Base-by-base conservation (phyloP, 345 rosid species). In the Bretschneidera sinensis region DNA sequence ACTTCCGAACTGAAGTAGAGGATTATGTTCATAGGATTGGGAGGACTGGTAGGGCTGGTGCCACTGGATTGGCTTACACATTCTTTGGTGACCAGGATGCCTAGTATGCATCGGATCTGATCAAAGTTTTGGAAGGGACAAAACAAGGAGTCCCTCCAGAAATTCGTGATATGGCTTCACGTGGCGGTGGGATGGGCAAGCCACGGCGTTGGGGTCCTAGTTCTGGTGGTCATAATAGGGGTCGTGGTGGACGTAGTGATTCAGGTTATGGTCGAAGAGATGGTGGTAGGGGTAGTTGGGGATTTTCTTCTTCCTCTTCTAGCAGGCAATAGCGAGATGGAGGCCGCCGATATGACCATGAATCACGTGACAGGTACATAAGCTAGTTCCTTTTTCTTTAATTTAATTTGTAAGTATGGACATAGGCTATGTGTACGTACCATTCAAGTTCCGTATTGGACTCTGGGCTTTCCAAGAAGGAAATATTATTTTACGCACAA, bases 1-100 rank as follows among this genome's bases (percentile, higher is more conserved):
- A 94, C 71, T 94, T 94, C 60, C 97, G 97, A 11, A 90, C 87
- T 31, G 99, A 97, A 60, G 92, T 90, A 59, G 99, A 94, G 73
- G 99, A 94, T 61, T 94, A 94, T 71, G 97, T 94, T 60, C 99
- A 94, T 65, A 79, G 99, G 75, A 94, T 94, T 63, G 99, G 99
- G 58, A 88, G 99, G 73, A 94, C 97, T 16, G 99, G 95, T 25
- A 85, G 99, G 72, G 97, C 99, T 21, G 99, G 99, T 67, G 99
- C 97, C n/a, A 88, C 92, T 24, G 99, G 99, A 59, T 17, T 79
- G 50, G 90, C 99, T 13, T 76, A 80, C 73, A 90, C 97, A 14
- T 94, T 94, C 63, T 83, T 90, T 53, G 83, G 91, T 20, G 97
- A 88, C 28, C 99, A 88, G 75, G 99, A 90, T 81, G 79, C 95